Evolutionary conservation across 306 rosid genomes (phyloP).

Genomic region (Cyamopsis tetragonoloba): DNA sequence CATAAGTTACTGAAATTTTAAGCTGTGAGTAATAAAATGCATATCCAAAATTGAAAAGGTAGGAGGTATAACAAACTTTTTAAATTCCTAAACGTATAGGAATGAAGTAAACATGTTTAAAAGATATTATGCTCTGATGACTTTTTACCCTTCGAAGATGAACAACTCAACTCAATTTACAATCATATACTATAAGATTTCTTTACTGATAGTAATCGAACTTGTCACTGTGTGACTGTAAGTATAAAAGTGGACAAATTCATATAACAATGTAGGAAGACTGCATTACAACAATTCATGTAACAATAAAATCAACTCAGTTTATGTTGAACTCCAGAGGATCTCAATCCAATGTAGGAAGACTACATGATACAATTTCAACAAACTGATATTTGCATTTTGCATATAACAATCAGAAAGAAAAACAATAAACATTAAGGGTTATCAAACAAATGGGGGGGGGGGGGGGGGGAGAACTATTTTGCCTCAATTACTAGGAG

Average conservation of each 20-base stretch:
- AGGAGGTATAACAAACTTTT: not conserved
- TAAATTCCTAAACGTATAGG: not conserved
- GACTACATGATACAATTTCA: not conserved
- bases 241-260: too few relatives aligned
- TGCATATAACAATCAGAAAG: not conserved
- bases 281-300: too few relatives aligned
- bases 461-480: not conserved
- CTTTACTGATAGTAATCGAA: too few relatives aligned
- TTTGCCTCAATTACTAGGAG: slow-evolving; percentile 40
- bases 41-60: not conserved
- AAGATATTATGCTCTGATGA: not conserved
- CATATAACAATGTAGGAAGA: too few relatives aligned
- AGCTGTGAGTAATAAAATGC: not conserved
- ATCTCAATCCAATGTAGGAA: too few relatives aligned
- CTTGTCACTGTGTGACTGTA: not conserved
- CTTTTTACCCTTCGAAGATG: not conserved
- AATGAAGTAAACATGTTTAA: too few relatives aligned
- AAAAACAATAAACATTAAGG: not conserved
- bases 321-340: too few relatives aligned
- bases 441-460: too few relatives aligned
- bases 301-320: too few relatives aligned
- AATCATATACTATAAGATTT: too few relatives aligned
- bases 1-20: not conserved
- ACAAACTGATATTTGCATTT: not conserved
- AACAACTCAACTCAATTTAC: not conserved